Percentiles rank a stretch among this genome's conserved stretches.
Evolutionary conservation across 1,284 basidiomycete species (phyloP).

Genomic region (Veloboletus limbatus): DNA sequence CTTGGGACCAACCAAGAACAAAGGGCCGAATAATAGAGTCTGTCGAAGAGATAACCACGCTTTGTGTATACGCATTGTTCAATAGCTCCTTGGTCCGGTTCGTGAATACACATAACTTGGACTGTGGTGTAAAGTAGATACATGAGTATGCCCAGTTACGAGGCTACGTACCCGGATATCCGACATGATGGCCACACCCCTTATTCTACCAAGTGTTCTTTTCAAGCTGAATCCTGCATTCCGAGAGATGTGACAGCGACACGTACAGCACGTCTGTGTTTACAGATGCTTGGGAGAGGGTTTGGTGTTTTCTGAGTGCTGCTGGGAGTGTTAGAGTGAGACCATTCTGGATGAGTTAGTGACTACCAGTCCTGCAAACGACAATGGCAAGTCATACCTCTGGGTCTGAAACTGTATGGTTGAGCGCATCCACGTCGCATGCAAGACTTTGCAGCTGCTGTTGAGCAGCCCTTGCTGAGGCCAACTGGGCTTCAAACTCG

Average conservation of each 20-base stretch:
- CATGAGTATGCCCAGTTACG: background rate
- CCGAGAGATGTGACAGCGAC: constrained; percentile 51
- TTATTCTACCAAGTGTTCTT: constrained; percentile 41
- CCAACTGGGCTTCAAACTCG: constrained; percentile 60
- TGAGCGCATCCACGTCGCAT: constrained; percentile 50
- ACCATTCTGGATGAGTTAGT: constrained; percentile 50
- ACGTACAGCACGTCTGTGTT: constrained; percentile 51
- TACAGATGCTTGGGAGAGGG: constrained; percentile 55
- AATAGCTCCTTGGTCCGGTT: constrained; percentile 70
- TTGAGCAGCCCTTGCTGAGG: constrained; percentile 61
- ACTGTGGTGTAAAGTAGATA: constrained; percentile 37
- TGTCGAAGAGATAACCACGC: constrained; percentile 49
- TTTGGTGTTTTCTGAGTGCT: constrained; percentile 53
- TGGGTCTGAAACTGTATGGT: constrained; percentile 49
- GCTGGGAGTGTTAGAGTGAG: constrained; percentile 55
- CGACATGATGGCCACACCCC: constrained; percentile 49
- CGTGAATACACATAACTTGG: constrained; percentile 49
- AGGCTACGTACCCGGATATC: constrained; percentile 54
- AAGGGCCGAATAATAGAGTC: constrained; percentile 48
- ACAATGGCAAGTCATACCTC: constrained; percentile 42
- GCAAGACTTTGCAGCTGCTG: constrained; percentile 52
- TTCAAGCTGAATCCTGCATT: constrained; percentile 46
- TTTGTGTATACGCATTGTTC: constrained; percentile 60
- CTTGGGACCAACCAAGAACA: constrained; percentile 51
- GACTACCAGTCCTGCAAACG: constrained; percentile 2